Evolutionary conservation across 768 basidiomycete species (phyloP).

Genomic region (Mycena crocata): DNA sequence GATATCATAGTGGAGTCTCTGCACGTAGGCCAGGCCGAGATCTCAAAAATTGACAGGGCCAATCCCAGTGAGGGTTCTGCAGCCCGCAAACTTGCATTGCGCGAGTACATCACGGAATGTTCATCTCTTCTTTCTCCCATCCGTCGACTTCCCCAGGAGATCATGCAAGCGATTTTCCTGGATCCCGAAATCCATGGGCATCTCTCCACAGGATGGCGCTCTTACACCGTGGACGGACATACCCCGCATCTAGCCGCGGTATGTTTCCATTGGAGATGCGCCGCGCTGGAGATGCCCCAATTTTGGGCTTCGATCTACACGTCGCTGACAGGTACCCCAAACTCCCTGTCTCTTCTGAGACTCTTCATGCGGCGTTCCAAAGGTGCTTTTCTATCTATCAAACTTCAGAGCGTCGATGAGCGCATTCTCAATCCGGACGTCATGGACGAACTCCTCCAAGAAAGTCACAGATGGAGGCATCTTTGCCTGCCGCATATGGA

Average conservation of each 20-base stretch:
- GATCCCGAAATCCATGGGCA: neutral
- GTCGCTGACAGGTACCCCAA: neutral
- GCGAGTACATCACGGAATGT: slow-evolving; percentile 8
- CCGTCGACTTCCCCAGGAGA: neutral
- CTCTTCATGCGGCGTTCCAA: neutral
- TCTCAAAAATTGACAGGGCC: too few relatives aligned
- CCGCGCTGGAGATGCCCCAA: neutral
- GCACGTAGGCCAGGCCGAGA: too few relatives aligned
- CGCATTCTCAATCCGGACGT: neutral
- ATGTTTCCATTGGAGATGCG: neutral
- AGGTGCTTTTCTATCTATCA: neutral
- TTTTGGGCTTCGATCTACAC: neutral
- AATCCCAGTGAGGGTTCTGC: too few relatives aligned
- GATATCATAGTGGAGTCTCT: too few relatives aligned
- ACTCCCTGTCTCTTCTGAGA: neutral
- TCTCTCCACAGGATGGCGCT: neutral
- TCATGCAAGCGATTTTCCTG: slow-evolving; percentile 1
- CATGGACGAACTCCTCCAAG: neutral
- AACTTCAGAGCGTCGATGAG: neutral
- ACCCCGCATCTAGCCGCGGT: neutral
- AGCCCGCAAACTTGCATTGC: too few relatives aligned
- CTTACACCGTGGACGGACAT: neutral
- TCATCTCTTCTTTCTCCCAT: slow-evolving; percentile 18
- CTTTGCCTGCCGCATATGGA: too few relatives aligned
- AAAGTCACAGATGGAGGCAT: neutral